Conservation (phyloP, 2,329 filamentous ascomycete genomes). For the Alternaria incomplexa region DNA sequence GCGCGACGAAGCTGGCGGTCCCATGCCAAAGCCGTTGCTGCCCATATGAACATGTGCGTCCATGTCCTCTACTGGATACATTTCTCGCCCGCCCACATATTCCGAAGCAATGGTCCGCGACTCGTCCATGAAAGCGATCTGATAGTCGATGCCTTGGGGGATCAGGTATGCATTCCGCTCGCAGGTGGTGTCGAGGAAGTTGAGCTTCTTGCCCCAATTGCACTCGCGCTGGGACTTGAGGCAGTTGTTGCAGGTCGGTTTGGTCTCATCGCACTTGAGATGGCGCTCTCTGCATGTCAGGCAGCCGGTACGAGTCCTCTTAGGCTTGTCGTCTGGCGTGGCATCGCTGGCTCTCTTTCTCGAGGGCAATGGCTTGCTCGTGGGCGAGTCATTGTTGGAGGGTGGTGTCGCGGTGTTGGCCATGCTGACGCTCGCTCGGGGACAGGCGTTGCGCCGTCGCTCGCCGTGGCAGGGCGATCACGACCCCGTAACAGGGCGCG, state of each 20-base stretch:
- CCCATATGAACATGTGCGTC: conserved; percentile 23
- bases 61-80: conserved; percentile 66
- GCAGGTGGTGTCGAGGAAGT: conserved; percentile 86
- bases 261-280: conserved; percentile 85
- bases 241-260: conserved; percentile 75
- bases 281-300: conserved; percentile 88
- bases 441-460: conserved; percentile 1
- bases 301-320: conserved; percentile 86
- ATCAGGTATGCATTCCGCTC: conserved; percentile 66
- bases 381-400: conserved; percentile 29
- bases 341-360: conserved; percentile 32
- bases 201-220: conserved; percentile 83
- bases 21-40: conserved; percentile 39
- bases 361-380: conserved; percentile 16
- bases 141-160: conserved; percentile 62
- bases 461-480: conserved; percentile 6
- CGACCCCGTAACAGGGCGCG: conserved; percentile 13
- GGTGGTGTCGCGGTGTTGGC: conserved; percentile 28
- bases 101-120: conserved; percentile 89
- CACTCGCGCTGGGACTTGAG: conserved; percentile 85
- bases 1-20: conserved; percentile 45
- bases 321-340: conserved; percentile 66
- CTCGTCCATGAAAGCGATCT: conserved; percentile 83
- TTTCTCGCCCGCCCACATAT: conserved; percentile 78
- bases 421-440: conserved; percentile 17